Evolutionary conservation across 2,329 filamentous ascomycete species (phyloP).

Genomic region (Verticillium dahliae): DNA sequence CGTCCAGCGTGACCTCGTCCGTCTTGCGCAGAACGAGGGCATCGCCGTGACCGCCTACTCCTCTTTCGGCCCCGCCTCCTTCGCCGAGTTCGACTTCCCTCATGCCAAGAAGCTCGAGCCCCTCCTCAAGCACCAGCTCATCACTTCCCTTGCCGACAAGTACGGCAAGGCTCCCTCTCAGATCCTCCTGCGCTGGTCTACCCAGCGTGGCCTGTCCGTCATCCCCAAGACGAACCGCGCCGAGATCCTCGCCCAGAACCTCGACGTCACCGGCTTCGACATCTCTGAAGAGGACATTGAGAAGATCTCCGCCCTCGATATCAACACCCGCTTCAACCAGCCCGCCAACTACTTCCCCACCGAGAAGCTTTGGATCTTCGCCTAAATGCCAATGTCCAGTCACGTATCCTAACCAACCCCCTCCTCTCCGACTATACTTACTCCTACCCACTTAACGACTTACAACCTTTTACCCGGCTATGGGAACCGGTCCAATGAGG

Average conservation of each 20-base stretch:
- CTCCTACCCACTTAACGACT: neutral
- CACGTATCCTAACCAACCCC: neutral
- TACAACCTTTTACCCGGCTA: neutral
- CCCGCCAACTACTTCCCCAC: conserved; percentile 57
- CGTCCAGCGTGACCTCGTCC: conserved; percentile 64
- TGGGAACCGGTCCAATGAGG: neutral
- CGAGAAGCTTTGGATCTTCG: conserved; percentile 52
- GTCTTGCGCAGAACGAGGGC: conserved; percentile 61
- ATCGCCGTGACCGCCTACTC: conserved; percentile 79
- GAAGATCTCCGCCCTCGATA: conserved; percentile 58
- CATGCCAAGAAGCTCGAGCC: conserved; percentile 58
- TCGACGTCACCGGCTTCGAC: conserved; percentile 61
- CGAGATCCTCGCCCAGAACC: conserved; percentile 54
- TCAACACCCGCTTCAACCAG: conserved; percentile 69
- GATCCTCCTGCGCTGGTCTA: conserved; percentile 80
- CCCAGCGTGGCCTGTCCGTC: conserved; percentile 72
- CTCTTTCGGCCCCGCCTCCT: conserved; percentile 73
- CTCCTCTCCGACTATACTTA: neutral
- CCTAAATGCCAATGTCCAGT: conserved; percentile 26
- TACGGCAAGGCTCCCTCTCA: conserved; percentile 70
- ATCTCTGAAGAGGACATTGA: conserved; percentile 60
- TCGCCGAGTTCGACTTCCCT: conserved; percentile 70
- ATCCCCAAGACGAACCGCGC: conserved; percentile 68
- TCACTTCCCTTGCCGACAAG: conserved; percentile 62
- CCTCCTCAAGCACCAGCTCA: conserved; percentile 62